Percentiles rank a stretch among this genome's conserved stretches.
Evolutionary conservation across 2,329 filamentous ascomycete genomes (phyloP).

Genomic region (Parasarocladium wereldwijsianum): DNA sequence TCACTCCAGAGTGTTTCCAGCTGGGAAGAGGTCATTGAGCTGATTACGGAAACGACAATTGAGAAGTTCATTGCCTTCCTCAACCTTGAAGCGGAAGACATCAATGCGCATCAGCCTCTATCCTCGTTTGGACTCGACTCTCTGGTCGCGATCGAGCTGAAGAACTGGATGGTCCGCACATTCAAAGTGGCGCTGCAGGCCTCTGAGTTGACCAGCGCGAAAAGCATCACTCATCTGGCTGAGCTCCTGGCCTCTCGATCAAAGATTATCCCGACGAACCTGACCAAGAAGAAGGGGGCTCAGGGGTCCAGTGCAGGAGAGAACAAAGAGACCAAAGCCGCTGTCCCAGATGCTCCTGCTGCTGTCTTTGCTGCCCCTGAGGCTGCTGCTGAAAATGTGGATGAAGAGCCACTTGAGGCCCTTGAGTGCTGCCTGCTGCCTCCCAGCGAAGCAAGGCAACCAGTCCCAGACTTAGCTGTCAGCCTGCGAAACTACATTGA

Average conservation of each 20-base stretch:
- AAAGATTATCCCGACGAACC: constrained; percentile 6
- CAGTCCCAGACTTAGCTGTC: background rate
- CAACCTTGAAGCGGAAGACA: background rate
- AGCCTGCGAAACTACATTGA: background rate
- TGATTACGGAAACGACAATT: background rate
- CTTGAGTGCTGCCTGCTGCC: background rate
- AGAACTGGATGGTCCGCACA: constrained; percentile 11
- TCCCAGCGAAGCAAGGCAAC: background rate
- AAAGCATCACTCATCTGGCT: constrained; percentile 12
- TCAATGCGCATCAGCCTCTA: background rate
- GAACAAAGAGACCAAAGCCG: background rate
- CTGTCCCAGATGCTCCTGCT: background rate
- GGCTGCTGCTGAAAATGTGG: background rate
- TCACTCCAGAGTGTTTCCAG: background rate
- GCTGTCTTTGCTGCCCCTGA: background rate
- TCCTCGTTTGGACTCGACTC: background rate
- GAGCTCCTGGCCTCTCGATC: constrained; percentile 12
- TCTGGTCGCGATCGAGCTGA: constrained; percentile 5
- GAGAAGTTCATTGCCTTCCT: constrained; percentile 1
- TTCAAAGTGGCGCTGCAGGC: constrained; percentile 14
- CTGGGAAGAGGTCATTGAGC: background rate
- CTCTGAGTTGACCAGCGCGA: constrained; percentile 12
- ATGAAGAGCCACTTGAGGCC: no score
- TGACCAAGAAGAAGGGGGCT: background rate
- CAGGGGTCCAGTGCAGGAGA: no score